Evolutionary conservation across 345 rosid genomes (phyloP).

Genomic region (Alliaria petiolata): DNA sequence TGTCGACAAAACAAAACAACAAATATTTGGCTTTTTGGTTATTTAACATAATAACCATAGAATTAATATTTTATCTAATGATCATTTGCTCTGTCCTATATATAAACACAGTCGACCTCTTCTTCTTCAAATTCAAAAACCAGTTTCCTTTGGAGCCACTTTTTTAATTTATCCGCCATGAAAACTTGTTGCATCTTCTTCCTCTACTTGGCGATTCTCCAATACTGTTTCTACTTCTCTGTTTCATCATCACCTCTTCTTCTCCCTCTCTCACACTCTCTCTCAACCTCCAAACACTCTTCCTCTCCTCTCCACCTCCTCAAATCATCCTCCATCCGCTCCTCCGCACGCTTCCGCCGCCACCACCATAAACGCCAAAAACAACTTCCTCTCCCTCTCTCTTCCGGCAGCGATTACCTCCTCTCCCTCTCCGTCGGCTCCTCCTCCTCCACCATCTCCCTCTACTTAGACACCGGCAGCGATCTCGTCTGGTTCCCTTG

Average conservation of each 20-base stretch:
- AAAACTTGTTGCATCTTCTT: slow-evolving; percentile 18
- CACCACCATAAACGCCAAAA: slow-evolving; percentile 32
- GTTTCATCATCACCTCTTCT: slow-evolving; percentile 34
- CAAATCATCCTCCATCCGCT: slow-evolving; percentile 65
- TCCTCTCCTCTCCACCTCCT: slow-evolving; percentile 73
- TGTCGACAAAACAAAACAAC: no score
- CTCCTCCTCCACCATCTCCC: slow-evolving; percentile 51
- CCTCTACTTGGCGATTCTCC: slow-evolving; percentile 14
- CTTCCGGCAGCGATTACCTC: slow-evolving; percentile 86
- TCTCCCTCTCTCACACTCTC: slow-evolving; percentile 64
- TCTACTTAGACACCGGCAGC: slow-evolving; percentile 93
- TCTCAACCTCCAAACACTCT: slow-evolving; percentile 52
- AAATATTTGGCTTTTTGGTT: neutral
- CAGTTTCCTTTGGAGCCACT: neutral
- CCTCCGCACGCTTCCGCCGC: slow-evolving; percentile 64
- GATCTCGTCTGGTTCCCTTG: slow-evolving; percentile 99
- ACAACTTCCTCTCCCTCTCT: slow-evolving; percentile 79
- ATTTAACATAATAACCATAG: neutral
- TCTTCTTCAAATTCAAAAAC: slow-evolving; percentile 22
- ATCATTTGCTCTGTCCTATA: slow-evolving; percentile 10
- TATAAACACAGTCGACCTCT: neutral
- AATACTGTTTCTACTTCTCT: slow-evolving; percentile 13
- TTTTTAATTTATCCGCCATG: slow-evolving; percentile 13
- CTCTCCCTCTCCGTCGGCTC: slow-evolving; percentile 70
- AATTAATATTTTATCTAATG: neutral